Conservation (phyloP, 1,284 basidiomycete species). For the Stereum hirsutum region DNA sequence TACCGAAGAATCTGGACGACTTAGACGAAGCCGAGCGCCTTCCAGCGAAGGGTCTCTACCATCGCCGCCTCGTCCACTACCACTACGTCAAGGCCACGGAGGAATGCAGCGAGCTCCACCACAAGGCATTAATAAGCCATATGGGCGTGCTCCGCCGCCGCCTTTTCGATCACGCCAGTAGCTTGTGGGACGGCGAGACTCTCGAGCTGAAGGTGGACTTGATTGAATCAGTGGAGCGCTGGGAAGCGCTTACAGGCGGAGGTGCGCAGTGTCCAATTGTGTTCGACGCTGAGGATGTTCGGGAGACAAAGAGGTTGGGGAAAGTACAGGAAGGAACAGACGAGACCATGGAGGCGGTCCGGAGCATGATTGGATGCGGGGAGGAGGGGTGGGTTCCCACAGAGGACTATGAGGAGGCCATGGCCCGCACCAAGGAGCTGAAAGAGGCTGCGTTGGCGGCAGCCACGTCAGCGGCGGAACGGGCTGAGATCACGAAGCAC, state of each 20-base stretch:
- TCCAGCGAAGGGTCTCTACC: conserved; percentile 23
- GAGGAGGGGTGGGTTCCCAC: conserved; percentile 31
- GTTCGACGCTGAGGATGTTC: conserved; percentile 32
- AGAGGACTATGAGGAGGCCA: conserved; percentile 27
- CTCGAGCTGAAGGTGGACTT: conserved; percentile 29
- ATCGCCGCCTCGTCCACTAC: conserved; percentile 33
- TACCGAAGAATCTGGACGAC: conserved; percentile 30
- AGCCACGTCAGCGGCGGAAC: conserved; percentile 21
- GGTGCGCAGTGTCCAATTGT: conserved; percentile 32
- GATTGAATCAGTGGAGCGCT: conserved; percentile 27
- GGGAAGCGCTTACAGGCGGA: conserved; percentile 27
- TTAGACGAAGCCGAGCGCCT: conserved; percentile 19
- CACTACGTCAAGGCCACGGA: conserved; percentile 33
- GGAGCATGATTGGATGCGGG: conserved; percentile 21
- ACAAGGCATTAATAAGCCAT: conserved; percentile 26
- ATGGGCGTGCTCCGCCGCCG: conserved; percentile 22
- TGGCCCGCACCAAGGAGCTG: conserved; percentile 21
- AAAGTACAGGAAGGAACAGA: conserved; percentile 20
- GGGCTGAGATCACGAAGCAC: conserved; percentile 23
- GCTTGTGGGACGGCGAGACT: conserved; percentile 38
- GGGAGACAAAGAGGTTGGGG: conserved; percentile 27
- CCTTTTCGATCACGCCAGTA: conserved; percentile 30
- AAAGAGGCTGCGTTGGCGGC: conserved; percentile 23
- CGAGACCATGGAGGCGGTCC: conserved; percentile 19
- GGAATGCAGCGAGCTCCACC: conserved; percentile 30